Evolutionary conservation across 768 basidiomycete genomes (phyloP), one percentile per base, ranked within the genome.

Genomic region (Omphalotus guepiniiformis): DNA sequence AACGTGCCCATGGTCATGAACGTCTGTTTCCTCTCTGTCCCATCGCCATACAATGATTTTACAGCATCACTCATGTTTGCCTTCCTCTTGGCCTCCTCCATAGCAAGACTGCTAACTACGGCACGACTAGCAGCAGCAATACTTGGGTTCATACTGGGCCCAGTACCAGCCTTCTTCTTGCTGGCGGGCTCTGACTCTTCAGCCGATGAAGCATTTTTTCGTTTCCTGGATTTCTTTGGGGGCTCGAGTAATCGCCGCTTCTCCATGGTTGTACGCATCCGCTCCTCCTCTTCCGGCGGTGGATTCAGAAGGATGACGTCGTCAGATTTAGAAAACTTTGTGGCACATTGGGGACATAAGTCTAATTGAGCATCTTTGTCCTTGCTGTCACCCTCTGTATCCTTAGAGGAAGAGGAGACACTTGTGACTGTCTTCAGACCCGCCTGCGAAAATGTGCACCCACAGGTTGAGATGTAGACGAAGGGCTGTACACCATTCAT

Each of bases 1-100:
- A 94, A 96, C 11, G 93, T 95, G 15, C 84, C 82, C 78, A 85
- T 88, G 1, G 92, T 94, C 78, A 91, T 91, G 56, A 93, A 94
- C 5, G 89, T 93, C 67, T 88, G 87, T 60, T 92, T 90, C 60
- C 70, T 74, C 53, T 71, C 70, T 13, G 71, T 74, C 18, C 79
- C 76, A 48, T 81, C 79, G 34, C 66, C 75, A 61, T 94, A 96
- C 55, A 96, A 60, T 28, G 83, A 85, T 68, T 85, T 88, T 28
- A 96, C 82, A 13, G 90, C 90, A 9, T 82, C 85, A 55, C 82
- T 93, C 92, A 94, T 93, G 4, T 67, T 74, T 2, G 82, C 82
- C 64, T 82, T 91, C 53, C 93, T 74, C 70, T 88, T 92, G 18
- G 76, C 80, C 64, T 93, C 93, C 59, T 93, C 90, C 61, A 72